These are phyloP conservation scores for Beta lomatogona DNA, from an alignment of 179 eudicot species.

Conservation along the genomic window DNA sequence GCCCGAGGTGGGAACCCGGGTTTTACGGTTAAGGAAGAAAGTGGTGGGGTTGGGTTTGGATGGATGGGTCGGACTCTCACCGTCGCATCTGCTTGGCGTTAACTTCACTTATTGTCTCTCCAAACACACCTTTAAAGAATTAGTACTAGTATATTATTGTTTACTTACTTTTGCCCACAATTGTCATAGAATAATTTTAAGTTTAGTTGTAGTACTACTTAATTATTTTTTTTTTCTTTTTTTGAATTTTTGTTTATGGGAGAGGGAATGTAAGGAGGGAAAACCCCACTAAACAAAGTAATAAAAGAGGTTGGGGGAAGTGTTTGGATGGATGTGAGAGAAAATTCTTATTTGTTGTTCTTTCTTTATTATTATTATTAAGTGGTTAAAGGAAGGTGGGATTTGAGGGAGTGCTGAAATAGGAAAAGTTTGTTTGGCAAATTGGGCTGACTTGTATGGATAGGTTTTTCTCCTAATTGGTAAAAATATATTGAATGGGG, in stretches of 20 bases:
- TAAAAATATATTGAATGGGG: slow-evolving; percentile 26
- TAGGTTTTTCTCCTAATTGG: slow-evolving; percentile 37
- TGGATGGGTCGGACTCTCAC: slow-evolving; percentile 82
- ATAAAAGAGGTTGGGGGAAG: slow-evolving; percentile 30
- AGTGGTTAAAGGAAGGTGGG: slow-evolving; percentile 24
- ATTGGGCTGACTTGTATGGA: slow-evolving; percentile 45
- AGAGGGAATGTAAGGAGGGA: slow-evolving; percentile 11
- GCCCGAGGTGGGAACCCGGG: slow-evolving; percentile 68
- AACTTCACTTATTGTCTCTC: slow-evolving; percentile 26
- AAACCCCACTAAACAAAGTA: slow-evolving; percentile 33
- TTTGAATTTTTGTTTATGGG: slow-evolving; percentile 17
- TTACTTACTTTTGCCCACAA: slow-evolving; percentile 34
- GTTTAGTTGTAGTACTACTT: neutral
- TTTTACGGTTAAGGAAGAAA: slow-evolving; percentile 65
- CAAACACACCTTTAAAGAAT: slow-evolving; percentile 15
- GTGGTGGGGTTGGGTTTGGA: slow-evolving; percentile 74
- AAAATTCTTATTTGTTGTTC: slow-evolving; percentile 10
- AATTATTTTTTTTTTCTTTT: neutral
- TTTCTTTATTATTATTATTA: neutral
- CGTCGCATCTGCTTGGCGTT: slow-evolving; percentile 93
- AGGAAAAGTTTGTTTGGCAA: slow-evolving; percentile 38
- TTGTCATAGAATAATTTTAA: slow-evolving; percentile 25
- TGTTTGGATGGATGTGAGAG: slow-evolving; percentile 35
- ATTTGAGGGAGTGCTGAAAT: slow-evolving; percentile 22
- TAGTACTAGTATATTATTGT: slow-evolving; percentile 21